Conservation (phyloP, 306 rosid species). For the Vigna radiata region DNA sequence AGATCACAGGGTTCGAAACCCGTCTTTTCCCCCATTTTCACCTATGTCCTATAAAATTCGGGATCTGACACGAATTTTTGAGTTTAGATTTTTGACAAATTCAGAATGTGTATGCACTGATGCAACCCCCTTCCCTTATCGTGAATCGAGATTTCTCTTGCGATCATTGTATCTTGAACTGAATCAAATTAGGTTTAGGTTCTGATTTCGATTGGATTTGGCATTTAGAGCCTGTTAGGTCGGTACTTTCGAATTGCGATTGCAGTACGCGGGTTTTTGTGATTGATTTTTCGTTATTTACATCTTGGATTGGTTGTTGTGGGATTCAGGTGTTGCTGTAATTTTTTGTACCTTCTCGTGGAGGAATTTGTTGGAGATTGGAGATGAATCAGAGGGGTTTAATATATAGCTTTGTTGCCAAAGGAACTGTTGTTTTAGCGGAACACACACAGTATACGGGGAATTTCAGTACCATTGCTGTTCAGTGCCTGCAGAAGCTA, state of each 20-base stretch:
- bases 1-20: conserved; percentile 13
- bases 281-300: conserved; percentile 29
- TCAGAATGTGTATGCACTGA: neutral
- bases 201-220: conserved; percentile 24
- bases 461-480: conserved; percentile 96
- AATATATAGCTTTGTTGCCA: conserved; percentile 95
- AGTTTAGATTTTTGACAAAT: conserved; percentile 1
- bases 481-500: conserved; percentile 92
- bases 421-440: conserved; percentile 87
- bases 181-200: conserved; percentile 25
- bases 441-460: conserved; percentile 91
- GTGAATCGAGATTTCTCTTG: neutral
- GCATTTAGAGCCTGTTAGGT: conserved; percentile 20
- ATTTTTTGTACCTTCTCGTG: conserved; percentile 25
- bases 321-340: conserved; percentile 44
- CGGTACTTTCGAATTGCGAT: neutral
- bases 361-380: conserved; percentile 50
- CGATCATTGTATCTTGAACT: neutral
- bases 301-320: conserved; percentile 34
- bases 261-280: neutral
- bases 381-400: conserved; percentile 92
- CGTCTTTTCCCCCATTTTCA: neutral
- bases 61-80: neutral
- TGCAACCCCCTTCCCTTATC: neutral
- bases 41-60: neutral